Conservation (phyloP, 768 basidiomycete genomes). For the Coprinopsis strossmayeri region DNA sequence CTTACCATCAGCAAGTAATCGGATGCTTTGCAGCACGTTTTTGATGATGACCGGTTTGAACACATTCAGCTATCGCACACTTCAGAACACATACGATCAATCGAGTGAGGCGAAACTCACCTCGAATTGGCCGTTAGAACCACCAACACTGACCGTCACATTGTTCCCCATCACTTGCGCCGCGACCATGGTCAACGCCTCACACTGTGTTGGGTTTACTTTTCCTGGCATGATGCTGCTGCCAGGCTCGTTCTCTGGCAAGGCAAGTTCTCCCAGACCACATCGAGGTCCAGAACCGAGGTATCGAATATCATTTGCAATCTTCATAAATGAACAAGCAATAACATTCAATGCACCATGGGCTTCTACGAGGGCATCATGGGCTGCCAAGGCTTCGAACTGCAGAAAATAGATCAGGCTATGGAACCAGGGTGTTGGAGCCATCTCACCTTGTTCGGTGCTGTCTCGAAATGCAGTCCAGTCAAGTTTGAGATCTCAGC, state of each 20-base stretch:
- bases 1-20: constrained; percentile 85
- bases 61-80: constrained; percentile 71
- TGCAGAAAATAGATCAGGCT: constrained; percentile 22
- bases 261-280: constrained; percentile 87
- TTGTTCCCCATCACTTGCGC: constrained; percentile 99
- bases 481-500: constrained; percentile 87
- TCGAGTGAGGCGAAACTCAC: constrained; percentile 31
- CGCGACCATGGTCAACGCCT: constrained; percentile 97
- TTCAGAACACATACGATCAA: neutral
- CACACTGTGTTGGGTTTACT: constrained; percentile 99
- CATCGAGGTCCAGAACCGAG: constrained; percentile 97
- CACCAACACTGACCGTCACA: constrained; percentile 85
- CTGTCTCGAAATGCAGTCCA: constrained; percentile 88
- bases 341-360: constrained; percentile 95
- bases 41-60: constrained; percentile 99
- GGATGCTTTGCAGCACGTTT: constrained; percentile 94
- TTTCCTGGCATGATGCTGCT: constrained; percentile 99
- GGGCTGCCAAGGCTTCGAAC: constrained; percentile 98
- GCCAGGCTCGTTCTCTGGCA: constrained; percentile 98
- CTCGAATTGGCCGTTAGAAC: constrained; percentile 96
- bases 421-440: neutral
- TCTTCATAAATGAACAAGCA: constrained; percentile 98
- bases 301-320: constrained; percentile 98
- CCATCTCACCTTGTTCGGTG: constrained; percentile 84
- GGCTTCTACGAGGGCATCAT: constrained; percentile 96